A percentile compares a stretch with the other conserved stretches of the same genome.
phyloP scores from a whole-genome alignment of 768 basidiomycete species.

The Leccinum ochraceum region DNA sequence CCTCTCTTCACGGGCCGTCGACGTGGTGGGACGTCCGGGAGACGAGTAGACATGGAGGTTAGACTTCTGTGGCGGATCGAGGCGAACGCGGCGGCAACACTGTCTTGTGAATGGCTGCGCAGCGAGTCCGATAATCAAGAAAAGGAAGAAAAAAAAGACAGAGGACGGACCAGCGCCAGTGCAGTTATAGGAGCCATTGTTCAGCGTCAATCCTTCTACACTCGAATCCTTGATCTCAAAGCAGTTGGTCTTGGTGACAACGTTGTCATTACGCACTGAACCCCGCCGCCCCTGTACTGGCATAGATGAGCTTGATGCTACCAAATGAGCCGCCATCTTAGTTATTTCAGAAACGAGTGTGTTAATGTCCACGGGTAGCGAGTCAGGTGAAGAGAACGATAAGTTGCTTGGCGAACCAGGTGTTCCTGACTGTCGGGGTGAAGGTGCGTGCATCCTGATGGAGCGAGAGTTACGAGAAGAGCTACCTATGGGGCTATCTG shows the following conservation, averaged over 20 bases:
- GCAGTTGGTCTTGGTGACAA: constrained; percentile 4
- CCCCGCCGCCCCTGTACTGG: background rate
- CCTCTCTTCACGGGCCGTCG: background rate
- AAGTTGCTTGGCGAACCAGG: background rate
- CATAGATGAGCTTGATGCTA: no score
- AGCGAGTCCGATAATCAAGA: background rate
- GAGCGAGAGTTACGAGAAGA: constrained; percentile 1
- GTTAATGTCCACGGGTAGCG: background rate
- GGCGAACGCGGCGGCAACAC: background rate
- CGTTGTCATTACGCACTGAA: no score
- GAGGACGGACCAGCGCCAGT: constrained; percentile 16
- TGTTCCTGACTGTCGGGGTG: constrained; percentile 4
- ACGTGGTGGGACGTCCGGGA: background rate
- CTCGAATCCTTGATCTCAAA: background rate
- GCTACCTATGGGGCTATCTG: background rate
- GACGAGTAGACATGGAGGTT: background rate
- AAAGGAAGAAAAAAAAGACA: background rate
- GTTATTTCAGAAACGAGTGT: background rate
- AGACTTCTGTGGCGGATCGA: background rate
- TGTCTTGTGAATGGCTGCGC: constrained; percentile 15
- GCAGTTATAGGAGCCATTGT: constrained; percentile 4
- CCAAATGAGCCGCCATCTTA: background rate
- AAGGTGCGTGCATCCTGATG: constrained; percentile 8
- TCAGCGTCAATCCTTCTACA: constrained; percentile 11
- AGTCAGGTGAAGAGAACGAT: background rate